phyloP scores from a whole-genome alignment of 2,329 filamentous ascomycete species.

The Chaetomium olivaceum region DNA sequence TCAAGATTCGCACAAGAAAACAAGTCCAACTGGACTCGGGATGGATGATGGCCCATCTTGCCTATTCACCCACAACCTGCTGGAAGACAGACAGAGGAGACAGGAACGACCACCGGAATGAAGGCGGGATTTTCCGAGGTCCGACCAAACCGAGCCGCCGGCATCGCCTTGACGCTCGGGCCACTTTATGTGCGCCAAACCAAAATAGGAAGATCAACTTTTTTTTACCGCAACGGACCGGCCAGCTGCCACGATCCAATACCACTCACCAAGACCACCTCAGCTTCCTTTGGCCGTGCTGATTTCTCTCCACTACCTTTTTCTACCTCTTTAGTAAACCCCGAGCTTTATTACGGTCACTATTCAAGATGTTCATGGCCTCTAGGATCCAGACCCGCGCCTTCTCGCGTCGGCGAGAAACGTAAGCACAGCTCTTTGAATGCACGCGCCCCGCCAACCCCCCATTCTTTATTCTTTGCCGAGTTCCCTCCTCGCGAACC shows the following conservation, averaged over 20 bases:
- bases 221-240: constrained; percentile 29
- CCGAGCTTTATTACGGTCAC: constrained; percentile 21
- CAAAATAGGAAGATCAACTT: not conserved
- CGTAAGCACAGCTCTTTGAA: constrained; percentile 54
- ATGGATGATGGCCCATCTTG: too few relatives aligned
- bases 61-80: too few relatives aligned
- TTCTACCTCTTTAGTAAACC: constrained; percentile 8
- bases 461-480: not conserved
- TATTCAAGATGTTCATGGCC: constrained; percentile 71
- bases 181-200: constrained; percentile 4
- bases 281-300: constrained; percentile 13
- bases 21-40: too few relatives aligned
- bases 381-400: constrained; percentile 71
- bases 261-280: constrained; percentile 2
- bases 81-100: too few relatives aligned
- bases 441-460: not conserved
- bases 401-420: constrained; percentile 79
- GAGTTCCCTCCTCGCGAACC: not conserved
- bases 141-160: constrained; percentile 14
- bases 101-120: not conserved
- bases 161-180: not conserved
- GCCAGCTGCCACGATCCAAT: constrained; percentile 10
- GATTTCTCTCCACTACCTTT: constrained; percentile 19
- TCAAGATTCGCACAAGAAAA: too few relatives aligned
- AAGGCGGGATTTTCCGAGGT: constrained; percentile 31